These are phyloP conservation scores for Saksenaea vasiformis DNA, from an alignment of 371 early-diverging fungal species.

Conservation along the genomic window DNA sequence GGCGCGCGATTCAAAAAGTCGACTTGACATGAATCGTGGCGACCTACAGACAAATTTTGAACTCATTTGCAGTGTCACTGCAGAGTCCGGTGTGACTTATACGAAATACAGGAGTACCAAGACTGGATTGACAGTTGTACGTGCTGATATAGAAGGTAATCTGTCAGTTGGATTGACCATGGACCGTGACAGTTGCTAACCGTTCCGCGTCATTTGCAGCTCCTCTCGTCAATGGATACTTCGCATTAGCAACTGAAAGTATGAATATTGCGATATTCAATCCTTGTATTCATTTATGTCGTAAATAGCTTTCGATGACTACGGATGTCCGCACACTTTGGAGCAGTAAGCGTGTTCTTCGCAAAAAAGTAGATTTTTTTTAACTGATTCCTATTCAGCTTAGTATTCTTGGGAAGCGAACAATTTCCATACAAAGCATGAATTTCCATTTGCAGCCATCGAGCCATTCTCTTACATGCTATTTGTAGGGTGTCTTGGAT, in stretches of 20 bases:
- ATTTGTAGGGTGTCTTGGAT: slow-evolving; percentile 62
- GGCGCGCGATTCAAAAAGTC: background rate
- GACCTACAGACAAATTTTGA: slow-evolving; percentile 22
- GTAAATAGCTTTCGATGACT: slow-evolving; percentile 62
- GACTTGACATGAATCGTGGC: background rate
- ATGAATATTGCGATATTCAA: slow-evolving; percentile 6
- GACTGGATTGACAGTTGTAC: slow-evolving; percentile 62
- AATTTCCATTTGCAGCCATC: background rate
- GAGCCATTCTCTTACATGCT: background rate
- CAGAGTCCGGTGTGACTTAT: slow-evolving; percentile 48
- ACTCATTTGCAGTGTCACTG: slow-evolving; percentile 36
- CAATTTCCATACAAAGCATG: slow-evolving; percentile 67
- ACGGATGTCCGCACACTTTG: slow-evolving; percentile 70
- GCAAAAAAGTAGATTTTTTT: background rate
- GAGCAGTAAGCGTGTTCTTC: slow-evolving; percentile 60
- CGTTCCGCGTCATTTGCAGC: slow-evolving; percentile 28
- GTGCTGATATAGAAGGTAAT: slow-evolving; percentile 66
- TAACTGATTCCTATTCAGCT: slow-evolving; percentile 30
- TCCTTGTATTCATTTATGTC: background rate
- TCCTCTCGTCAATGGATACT: slow-evolving; percentile 69
- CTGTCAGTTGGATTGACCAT: background rate
- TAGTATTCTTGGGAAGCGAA: slow-evolving; percentile 69
- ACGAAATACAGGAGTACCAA: slow-evolving; percentile 59
- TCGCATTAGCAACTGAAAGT: slow-evolving; percentile 69
- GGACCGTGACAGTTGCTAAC: slow-evolving; percentile 1